Base-by-base conservation (phyloP, 2,329 filamentous ascomycete species). In the Thielaviopsis populi region DNA sequence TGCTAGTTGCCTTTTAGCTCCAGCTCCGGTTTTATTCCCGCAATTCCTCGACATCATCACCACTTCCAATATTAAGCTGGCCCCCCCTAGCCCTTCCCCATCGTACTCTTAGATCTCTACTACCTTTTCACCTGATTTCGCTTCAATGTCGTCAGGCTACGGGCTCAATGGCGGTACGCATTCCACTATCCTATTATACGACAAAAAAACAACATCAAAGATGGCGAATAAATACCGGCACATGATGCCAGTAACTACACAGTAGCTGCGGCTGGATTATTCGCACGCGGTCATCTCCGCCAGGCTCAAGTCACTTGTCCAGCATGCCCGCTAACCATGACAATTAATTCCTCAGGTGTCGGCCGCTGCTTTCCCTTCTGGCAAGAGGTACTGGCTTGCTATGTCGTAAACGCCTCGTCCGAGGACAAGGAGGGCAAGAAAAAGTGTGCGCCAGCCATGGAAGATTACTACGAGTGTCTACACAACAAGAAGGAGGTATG, bases 401-500 rank as follows among this genome's bases (percentile, higher is more conserved):
- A 99, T 76, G 91, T 96, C 67, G 86, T 96, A 73, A 97, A 97
- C 79, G 90, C 90, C 64, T 83, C 81, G 68, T 79, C 87, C 68
- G 88, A 92, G 64, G 87, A 91, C 72, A 80, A 84, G 69, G 83
- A 84, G 17, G 89, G 89, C 69, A 94, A 91, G 79, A 87, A 85
- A 75, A 95, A 95, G 78, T 99, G 95, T 75, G 78, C 81, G 19
- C 86, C 88, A 17, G 83, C 85, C 3, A 80, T 97, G 69, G 94
- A 99, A 75, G 94, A 99, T 74, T 99, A 99, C 80, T 95, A 96
- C 75, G 94, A 99, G 79, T 99, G 95, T 76, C 78, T 99, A 73
- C 94, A 99, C 75, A 94, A 99, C 81, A 91, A 88, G 81, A 99
- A 99, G 80, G 94, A 99, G 89, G 94, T 97, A 72, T 65, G 83